A percentile compares a stretch with the other conserved stretches of the same genome.
phyloP scores from a whole-genome alignment of 2,329 filamentous ascomycete species.

The Dactylonectria macrodidyma region DNA sequence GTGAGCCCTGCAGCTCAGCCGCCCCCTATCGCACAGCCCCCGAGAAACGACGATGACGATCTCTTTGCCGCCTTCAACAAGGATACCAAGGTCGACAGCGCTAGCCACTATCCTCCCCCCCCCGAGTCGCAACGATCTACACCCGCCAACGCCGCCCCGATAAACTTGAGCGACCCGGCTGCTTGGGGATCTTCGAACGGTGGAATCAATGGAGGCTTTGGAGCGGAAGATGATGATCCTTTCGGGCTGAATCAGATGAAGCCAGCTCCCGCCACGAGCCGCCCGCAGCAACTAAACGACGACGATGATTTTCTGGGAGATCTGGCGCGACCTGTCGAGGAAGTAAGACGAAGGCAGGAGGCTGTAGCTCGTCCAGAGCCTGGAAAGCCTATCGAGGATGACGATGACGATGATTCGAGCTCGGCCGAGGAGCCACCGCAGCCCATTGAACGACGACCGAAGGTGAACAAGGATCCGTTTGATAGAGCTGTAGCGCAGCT shows the following conservation, averaged over 20 bases:
- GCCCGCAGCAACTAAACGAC: conserved; percentile 57
- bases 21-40: conserved; percentile 32
- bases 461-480: conserved; percentile 60
- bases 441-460: conserved; percentile 42
- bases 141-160: conserved; percentile 59
- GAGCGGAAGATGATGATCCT: conserved; percentile 85
- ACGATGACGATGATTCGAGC: conserved; percentile 62
- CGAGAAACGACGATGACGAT: conserved; percentile 68
- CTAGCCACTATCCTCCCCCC: conserved; percentile 75
- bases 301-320: conserved; percentile 78
- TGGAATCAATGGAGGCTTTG: conserved; percentile 56
- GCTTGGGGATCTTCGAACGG: conserved; percentile 62
- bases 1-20: conserved; percentile 49
- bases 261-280: conserved; percentile 49
- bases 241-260: conserved; percentile 83
- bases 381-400: conserved; percentile 68
- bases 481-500: conserved; percentile 89
- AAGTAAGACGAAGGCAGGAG: conserved; percentile 67
- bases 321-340: conserved; percentile 74
- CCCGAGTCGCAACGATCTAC: conserved; percentile 60
- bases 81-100: conserved; percentile 76
- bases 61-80: conserved; percentile 78
- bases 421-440: conserved; percentile 59
- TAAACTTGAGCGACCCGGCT: conserved; percentile 68
- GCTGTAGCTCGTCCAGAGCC: conserved; percentile 61